These are phyloP conservation scores for Coemansia sp. DNA, from an alignment of 192 early-diverging fungal species.

Conservation along the genomic window DNA sequence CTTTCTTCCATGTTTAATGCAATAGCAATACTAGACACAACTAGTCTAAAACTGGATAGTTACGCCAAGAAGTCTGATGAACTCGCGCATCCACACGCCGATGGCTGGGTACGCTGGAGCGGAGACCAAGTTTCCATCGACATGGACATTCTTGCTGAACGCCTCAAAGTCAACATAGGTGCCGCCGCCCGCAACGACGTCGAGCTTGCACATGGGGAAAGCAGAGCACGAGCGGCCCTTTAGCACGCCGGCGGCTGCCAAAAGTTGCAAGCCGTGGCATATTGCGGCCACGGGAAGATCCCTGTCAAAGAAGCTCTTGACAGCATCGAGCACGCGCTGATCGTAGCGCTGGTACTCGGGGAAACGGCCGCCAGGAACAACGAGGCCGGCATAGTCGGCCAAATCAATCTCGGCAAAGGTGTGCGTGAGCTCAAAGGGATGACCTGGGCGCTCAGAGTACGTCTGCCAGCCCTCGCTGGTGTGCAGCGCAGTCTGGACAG, in stretches of 20 bases:
- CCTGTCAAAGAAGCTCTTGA: slow-evolving; percentile 45
- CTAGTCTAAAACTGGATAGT: slow-evolving; percentile 18
- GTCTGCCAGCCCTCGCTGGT: slow-evolving; percentile 52
- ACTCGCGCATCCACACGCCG: slow-evolving; percentile 46
- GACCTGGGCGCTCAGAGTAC: slow-evolving; percentile 51
- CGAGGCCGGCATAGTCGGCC: slow-evolving; percentile 52
- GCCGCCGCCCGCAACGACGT: slow-evolving; percentile 32
- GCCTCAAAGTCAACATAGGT: slow-evolving; percentile 34
- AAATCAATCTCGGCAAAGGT: slow-evolving; percentile 44
- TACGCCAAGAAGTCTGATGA: slow-evolving; percentile 42
- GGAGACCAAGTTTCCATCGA: slow-evolving; percentile 42
- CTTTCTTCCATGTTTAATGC: no score
- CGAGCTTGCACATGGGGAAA: slow-evolving; percentile 39
- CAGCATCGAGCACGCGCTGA: slow-evolving; percentile 46
- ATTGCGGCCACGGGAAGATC: slow-evolving; percentile 55
- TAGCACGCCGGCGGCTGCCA: slow-evolving; percentile 44
- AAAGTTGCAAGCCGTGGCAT: slow-evolving; percentile 54
- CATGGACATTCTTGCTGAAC: slow-evolving; percentile 29
- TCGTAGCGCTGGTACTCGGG: slow-evolving; percentile 57
- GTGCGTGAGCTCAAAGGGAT: slow-evolving; percentile 42
- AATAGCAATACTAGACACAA: no score
- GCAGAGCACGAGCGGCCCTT: slow-evolving; percentile 39
- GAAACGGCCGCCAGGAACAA: slow-evolving; percentile 53
- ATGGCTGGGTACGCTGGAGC: slow-evolving; percentile 46
- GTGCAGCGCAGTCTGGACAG: slow-evolving; percentile 48